Conservation (phyloP, 2,329 filamentous ascomycete species). For the Didymella pinodella region DNA sequence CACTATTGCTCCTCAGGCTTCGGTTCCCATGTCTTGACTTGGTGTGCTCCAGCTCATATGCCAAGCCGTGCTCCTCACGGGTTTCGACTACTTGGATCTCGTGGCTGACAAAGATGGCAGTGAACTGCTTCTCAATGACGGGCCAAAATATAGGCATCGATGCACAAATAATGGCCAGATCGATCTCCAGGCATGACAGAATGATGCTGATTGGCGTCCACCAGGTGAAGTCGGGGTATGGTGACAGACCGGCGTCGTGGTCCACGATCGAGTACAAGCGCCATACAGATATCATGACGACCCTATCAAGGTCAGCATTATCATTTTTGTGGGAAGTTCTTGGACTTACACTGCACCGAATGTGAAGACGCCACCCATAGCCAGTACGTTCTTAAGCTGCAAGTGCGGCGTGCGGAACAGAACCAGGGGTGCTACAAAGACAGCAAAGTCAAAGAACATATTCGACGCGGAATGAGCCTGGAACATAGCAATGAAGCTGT, state of each 20-base stretch:
- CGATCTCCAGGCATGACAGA: conserved; percentile 44
- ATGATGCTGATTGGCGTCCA: conserved; percentile 37
- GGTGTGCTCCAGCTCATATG: conserved; percentile 41
- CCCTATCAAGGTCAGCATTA: conserved; percentile 32
- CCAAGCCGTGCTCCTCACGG: conserved; percentile 34
- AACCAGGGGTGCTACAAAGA: conserved; percentile 44
- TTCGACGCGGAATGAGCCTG: conserved; percentile 42
- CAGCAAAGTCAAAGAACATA: conserved; percentile 47
- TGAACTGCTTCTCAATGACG: conserved; percentile 36
- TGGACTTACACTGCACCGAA: conserved; percentile 41
- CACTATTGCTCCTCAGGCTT: conserved; percentile 38
- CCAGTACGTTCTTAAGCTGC: conserved; percentile 38
- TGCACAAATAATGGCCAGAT: conserved; percentile 46
- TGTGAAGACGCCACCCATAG: conserved; percentile 42
- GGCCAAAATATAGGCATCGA: conserved; percentile 51
- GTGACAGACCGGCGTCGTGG: conserved; percentile 39
- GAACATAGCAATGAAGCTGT: conserved; percentile 37
- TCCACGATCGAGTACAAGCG: conserved; percentile 42
- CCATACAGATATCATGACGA: conserved; percentile 42
- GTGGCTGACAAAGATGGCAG: conserved; percentile 45
- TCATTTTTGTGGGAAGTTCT: background rate
- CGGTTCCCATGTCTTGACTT: conserved; percentile 15
- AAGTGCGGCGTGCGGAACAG: conserved; percentile 41
- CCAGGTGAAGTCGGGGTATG: conserved; percentile 47
- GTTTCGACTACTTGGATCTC: conserved; percentile 47